These are phyloP conservation scores for Entrophospora sp. DNA, from an alignment of 192 early-diverging fungal genomes.

Conservation along the genomic window DNA sequence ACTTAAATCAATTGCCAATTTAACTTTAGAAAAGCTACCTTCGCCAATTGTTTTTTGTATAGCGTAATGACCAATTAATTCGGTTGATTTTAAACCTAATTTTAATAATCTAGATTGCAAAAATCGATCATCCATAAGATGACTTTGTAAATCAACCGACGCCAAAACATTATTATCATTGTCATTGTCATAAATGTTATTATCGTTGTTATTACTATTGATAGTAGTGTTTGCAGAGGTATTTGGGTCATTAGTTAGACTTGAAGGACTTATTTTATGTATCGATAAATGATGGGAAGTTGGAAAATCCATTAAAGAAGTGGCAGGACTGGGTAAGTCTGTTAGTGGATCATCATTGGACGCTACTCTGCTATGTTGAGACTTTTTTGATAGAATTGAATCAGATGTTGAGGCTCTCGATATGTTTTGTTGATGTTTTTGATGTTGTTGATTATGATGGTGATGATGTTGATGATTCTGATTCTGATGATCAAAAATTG, in stretches of 20 bases:
- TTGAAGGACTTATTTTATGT: background rate
- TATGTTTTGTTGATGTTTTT: background rate
- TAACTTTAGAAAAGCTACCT: constrained; percentile 52
- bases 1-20: constrained; percentile 43
- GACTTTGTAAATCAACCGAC: background rate
- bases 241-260: background rate
- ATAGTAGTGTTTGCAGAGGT: background rate
- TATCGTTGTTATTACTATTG: no score
- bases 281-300: background rate
- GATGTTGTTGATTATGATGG: background rate
- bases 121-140: background rate
- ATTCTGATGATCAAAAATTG: background rate
- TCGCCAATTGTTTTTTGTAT: constrained; percentile 35
- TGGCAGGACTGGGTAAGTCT: constrained; percentile 18
- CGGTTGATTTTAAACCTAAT: background rate
- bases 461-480: no score
- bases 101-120: background rate
- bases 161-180: background rate
- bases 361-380: background rate
- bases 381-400: background rate
- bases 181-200: no score
- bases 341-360: background rate
- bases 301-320: constrained; percentile 8
- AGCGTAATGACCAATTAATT: constrained; percentile 11
- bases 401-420: background rate